Base-by-base conservation (phyloP, 1,284 basidiomycete genomes). In the Ganoderma boninense region DNA sequence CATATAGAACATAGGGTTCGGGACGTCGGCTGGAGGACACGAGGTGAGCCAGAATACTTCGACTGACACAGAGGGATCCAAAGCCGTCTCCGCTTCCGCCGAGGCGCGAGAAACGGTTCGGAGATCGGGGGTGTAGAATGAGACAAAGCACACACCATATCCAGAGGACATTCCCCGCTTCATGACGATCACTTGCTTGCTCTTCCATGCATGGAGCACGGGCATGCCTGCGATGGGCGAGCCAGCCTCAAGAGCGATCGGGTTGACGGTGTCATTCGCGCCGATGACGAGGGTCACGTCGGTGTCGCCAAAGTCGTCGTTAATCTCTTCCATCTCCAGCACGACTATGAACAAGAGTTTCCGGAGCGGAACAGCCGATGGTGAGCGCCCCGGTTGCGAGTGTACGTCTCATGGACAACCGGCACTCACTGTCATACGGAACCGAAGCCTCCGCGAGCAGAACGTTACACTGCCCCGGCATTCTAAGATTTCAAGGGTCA, bases 1-100 rank as follows among this genome's bases (percentile, higher is more conserved):
- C 90, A 95, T 95, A 81, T 91, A 96, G 85, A 96, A 96, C 89
- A 96, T 92, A 29, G 94, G 94, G 80, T 95, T 95, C 32, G 93
- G 94, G 23, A 95, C 93, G 78, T 95, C 94, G 69, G 94, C 94
- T 94, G 78, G 71, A 11, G 60, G 23, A 26, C 60, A 62, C 40
- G 60, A 62, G 60, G 60, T 62, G 4, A 62, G 60, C 23, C 23
- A 23, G 23, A 62, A 42, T 3, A 26, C 32, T 38, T 60, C 20
- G 20, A 60, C 40, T n/a, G 32, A 60, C n/a, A 32, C 20, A 20
- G 57, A 38, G 40, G 35, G 4, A 32, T 4, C 57, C 10, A 29
- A 57, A 57, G 5, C 32, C 56, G 20, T 11, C 5, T 20, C 38
- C 57, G 38, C 20, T 60, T 40, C 57, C 57, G 57, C 57, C 57